Conservation (phyloP, 2,329 filamentous ascomycete species). For the Sphaceloma murrayae region DNA sequence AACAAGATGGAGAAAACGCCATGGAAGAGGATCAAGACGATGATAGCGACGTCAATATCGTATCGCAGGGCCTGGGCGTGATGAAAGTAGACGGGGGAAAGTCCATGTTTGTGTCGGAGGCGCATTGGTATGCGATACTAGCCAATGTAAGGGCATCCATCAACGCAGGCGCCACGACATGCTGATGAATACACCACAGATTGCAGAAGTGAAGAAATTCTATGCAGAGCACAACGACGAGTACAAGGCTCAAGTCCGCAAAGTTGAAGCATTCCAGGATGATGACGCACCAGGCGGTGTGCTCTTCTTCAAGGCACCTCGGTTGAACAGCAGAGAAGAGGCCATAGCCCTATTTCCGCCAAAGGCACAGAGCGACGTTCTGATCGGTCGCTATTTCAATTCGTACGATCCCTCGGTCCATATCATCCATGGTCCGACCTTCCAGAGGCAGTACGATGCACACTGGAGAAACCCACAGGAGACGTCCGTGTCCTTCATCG, state of each 20-base stretch:
- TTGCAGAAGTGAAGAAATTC: slow-evolving; percentile 88
- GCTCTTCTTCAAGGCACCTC: slow-evolving; percentile 64
- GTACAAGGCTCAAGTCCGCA: slow-evolving; percentile 69
- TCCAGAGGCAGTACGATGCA: slow-evolving; percentile 60
- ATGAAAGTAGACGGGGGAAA: slow-evolving; percentile 45
- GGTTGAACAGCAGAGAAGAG: slow-evolving; percentile 63
- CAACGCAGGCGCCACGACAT: not conserved
- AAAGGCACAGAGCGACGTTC: slow-evolving; percentile 70
- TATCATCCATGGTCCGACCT: slow-evolving; percentile 60
- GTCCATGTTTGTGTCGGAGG: slow-evolving; percentile 41
- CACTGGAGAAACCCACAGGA: slow-evolving; percentile 66
- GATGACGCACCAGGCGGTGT: slow-evolving; percentile 56
- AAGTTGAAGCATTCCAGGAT: slow-evolving; percentile 58
- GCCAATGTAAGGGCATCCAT: slow-evolving; percentile 39
- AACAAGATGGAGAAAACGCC: slow-evolving; percentile 45
- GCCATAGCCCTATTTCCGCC: slow-evolving; percentile 70
- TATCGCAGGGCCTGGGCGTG: slow-evolving; percentile 42
- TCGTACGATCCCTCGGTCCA: slow-evolving; percentile 57
- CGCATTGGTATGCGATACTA: slow-evolving; percentile 45
- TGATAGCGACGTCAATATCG: slow-evolving; percentile 53
- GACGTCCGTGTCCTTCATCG: slow-evolving; percentile 68
- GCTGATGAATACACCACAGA: slow-evolving; percentile 37
- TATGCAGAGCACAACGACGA: slow-evolving; percentile 82
- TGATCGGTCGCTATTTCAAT: slow-evolving; percentile 86
- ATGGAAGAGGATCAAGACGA: slow-evolving; percentile 41